Evolutionary conservation across 2,329 filamentous ascomycete genomes (phyloP).

Genomic region (Chaetomium strumarium): DNA sequence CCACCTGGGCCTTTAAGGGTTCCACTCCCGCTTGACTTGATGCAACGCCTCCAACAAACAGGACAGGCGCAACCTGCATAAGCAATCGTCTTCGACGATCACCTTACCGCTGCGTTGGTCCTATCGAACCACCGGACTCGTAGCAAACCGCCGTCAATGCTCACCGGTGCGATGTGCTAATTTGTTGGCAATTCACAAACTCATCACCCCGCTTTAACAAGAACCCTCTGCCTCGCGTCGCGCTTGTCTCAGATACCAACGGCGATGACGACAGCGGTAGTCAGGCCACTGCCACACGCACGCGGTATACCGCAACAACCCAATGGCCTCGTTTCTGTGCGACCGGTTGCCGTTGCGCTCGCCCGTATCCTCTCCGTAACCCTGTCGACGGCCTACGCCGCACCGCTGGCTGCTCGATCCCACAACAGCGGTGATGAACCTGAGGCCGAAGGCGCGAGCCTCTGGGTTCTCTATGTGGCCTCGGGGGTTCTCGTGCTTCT

Average conservation of each 20-base stretch:
- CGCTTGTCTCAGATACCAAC: neutral
- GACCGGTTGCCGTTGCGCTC: conserved; percentile 37
- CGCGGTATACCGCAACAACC: conserved; percentile 15
- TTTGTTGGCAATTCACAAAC: too few relatives aligned
- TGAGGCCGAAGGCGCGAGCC: conserved; percentile 52
- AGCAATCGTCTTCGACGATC: too few relatives aligned
- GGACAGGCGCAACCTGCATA: too few relatives aligned
- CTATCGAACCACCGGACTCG: too few relatives aligned
- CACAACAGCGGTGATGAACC: conserved; percentile 41
- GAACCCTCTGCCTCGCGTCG: neutral
- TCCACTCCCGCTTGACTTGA: too few relatives aligned
- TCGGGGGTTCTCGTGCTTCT: conserved; percentile 77
- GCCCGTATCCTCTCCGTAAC: conserved; percentile 46
- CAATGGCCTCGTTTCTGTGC: conserved; percentile 23
- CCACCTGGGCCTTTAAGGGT: too few relatives aligned
- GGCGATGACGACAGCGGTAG: conserved; percentile 16
- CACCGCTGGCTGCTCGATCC: conserved; percentile 35
- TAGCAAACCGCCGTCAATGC: too few relatives aligned
- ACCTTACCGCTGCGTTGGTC: too few relatives aligned
- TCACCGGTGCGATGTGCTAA: too few relatives aligned
- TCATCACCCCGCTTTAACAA: neutral
- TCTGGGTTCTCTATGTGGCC: conserved; percentile 76
- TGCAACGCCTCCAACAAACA: too few relatives aligned
- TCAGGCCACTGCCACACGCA: conserved; percentile 2
- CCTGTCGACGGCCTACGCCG: conserved; percentile 44